phyloP scores from a whole-genome alignment of 2,329 filamentous ascomycete species.

The Neofusicoccum sp. region DNA sequence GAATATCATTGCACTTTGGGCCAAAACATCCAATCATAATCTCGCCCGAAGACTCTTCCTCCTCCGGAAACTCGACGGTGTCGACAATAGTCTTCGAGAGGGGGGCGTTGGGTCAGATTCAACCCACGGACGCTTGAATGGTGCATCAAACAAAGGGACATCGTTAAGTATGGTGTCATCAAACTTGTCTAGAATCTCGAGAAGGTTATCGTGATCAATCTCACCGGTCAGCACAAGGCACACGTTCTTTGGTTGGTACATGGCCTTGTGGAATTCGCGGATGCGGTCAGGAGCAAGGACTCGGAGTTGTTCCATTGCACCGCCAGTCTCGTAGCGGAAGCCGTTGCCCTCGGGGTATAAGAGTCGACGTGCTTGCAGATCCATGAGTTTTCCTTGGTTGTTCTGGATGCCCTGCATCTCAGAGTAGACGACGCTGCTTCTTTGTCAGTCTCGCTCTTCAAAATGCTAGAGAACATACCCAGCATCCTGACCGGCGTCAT shows the following conservation, averaged over 20 bases:
- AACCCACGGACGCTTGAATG: constrained; percentile 88
- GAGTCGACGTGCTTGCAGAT: constrained; percentile 75
- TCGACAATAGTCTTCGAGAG: constrained; percentile 74
- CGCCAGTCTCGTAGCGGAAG: constrained; percentile 97
- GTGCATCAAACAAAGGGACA: constrained; percentile 72
- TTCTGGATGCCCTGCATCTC: constrained; percentile 98
- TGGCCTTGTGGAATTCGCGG: constrained; percentile 89
- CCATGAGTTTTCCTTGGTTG: constrained; percentile 81
- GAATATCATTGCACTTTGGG: constrained; percentile 72
- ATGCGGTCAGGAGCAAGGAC: constrained; percentile 87
- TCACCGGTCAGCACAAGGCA: constrained; percentile 92
- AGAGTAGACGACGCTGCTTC: constrained; percentile 80
- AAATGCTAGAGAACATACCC: constrained; percentile 45
- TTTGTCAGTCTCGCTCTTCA: constrained; percentile 22
- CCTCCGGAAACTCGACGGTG: constrained; percentile 89
- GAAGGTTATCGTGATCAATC: constrained; percentile 77
- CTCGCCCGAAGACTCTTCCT: constrained; percentile 92
- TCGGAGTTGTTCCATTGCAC: constrained; percentile 89
- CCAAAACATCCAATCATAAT: constrained; percentile 85
- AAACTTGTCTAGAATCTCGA: constrained; percentile 82
- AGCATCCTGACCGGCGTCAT: constrained; percentile 91
- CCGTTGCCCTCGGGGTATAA: constrained; percentile 88
- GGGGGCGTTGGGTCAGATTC: constrained; percentile 79
- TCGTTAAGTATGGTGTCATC: constrained; percentile 83
- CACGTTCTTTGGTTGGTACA: constrained; percentile 97